Evolutionary conservation across 768 basidiomycete genomes (phyloP).

Genomic region (Udeniomyces megalosporus): DNA sequence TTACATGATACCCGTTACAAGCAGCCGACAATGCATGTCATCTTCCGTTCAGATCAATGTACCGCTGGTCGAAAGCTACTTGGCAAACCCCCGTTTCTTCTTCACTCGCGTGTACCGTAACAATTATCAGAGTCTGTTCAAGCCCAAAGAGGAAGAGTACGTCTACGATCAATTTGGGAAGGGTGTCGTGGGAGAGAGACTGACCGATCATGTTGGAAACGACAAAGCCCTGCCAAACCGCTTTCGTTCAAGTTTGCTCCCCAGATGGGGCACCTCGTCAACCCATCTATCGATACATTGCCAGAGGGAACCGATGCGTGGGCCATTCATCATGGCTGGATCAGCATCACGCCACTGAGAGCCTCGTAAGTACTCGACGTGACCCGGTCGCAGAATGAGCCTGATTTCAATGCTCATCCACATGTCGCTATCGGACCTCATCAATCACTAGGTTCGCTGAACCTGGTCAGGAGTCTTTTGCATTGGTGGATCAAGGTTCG

Average conservation of each 20-base stretch:
- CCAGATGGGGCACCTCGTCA: constrained; percentile 6
- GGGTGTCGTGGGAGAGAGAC: too few species aligned
- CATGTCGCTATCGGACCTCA: too few species aligned
- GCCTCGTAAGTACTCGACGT: background rate
- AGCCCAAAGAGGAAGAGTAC: too few species aligned
- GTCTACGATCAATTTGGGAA: too few species aligned
- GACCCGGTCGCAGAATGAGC: too few species aligned
- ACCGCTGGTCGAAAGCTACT: constrained; percentile 53
- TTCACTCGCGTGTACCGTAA: constrained; percentile 9
- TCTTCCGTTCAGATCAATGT: constrained; percentile 44
- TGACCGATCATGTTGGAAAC: too few species aligned
- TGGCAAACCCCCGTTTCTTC: constrained; percentile 25
- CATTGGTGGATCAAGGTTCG: too few species aligned
- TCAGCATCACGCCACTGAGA: constrained; percentile 6
- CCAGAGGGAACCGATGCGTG: constrained; percentile 11
- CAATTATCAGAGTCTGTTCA: background rate
- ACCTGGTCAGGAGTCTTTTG: too few species aligned
- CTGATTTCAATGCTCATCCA: too few species aligned
- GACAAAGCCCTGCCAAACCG: background rate
- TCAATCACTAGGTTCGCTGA: too few species aligned
- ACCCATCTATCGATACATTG: background rate
- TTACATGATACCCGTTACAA: too few species aligned
- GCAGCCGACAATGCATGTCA: too few species aligned
- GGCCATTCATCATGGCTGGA: constrained; percentile 6
- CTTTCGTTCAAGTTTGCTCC: constrained; percentile 10